Base-by-base conservation (phyloP, 2,329 filamentous ascomycete species). In the Akanthomyces muscarius region DNA sequence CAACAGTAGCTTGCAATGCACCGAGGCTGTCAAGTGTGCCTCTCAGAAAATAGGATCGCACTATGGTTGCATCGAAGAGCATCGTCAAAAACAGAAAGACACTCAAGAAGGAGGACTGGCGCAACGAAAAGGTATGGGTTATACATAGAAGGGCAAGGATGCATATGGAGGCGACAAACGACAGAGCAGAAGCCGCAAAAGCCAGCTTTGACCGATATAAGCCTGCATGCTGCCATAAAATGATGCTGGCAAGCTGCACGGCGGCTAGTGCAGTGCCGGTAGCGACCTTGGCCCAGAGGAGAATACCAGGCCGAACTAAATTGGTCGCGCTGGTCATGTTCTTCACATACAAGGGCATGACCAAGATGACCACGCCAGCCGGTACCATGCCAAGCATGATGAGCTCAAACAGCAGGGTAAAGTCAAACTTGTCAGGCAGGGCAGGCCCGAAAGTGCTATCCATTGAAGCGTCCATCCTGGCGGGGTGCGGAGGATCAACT, bases 21-120 rank as follows among this genome's bases (percentile, higher is more conserved):
- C 70, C 72, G 21, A 76, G 66, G 4, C 58, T 25, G 3, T 56
- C 25, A 41, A 71, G 63, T 2, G 60, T 61, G 13, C 63, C 62
- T 14, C 74, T 69, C 10, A 76, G 66, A 69, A 73, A 76, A 0
- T 74, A 67, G 0, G 76, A 76, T 28, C 76, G 66, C 1, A 69
- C 65, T 10, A 69, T 66, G 0, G 74, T 71, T 14, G 72, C 64
- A 28, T 77, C 75, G 30, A 76, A 71, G 14, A 76, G 47, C 4
- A 72, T 65, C 0, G 73, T 72, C 6, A 70, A 51, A 44, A 75
- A 63, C 5, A 78, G 68, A 50, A 72, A 78, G 6, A 61, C 21
- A 41, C 65, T 69, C 23, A 77, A 64, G 1, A 78, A 55, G 0
- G 69, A 64, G 0, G 76, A 76, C 0, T 75, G 74, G n/a, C 69